Evolutionary conservation across 805 yeast genomes (phyloP).

Genomic region (Cyberlindnera mississippiensis): DNA sequence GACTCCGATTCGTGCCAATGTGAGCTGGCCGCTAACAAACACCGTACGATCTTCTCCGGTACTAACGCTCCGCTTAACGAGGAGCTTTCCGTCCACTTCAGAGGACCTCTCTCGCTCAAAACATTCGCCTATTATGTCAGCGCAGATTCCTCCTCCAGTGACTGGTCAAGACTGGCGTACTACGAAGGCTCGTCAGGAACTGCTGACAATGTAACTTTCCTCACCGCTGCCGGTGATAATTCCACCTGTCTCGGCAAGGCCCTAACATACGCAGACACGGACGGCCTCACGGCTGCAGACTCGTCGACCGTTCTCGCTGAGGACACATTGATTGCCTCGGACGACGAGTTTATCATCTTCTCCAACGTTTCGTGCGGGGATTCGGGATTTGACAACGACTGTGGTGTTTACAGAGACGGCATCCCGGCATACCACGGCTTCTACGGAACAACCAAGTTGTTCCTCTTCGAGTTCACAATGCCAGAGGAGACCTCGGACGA

Average conservation of each 20-base stretch:
- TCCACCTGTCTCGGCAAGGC: slow-evolving; percentile 69
- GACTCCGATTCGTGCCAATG: slow-evolving; percentile 42
- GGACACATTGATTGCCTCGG: slow-evolving; percentile 49
- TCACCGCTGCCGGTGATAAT: slow-evolving; percentile 57
- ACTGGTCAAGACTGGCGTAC: slow-evolving; percentile 59
- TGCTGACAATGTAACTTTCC: slow-evolving; percentile 62
- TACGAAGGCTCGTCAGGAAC: slow-evolving; percentile 47
- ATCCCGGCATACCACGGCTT: slow-evolving; percentile 75
- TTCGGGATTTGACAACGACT: slow-evolving; percentile 52
- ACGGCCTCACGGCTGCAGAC: slow-evolving; percentile 49
- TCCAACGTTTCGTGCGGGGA: slow-evolving; percentile 54
- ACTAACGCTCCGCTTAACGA: slow-evolving; percentile 61
- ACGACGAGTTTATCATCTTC: slow-evolving; percentile 56
- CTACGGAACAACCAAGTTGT: slow-evolving; percentile 64
- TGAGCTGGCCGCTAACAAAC: slow-evolving; percentile 38
- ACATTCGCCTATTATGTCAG: slow-evolving; percentile 62
- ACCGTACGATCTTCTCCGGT: slow-evolving; percentile 47
- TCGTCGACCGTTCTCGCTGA: slow-evolving; percentile 45
- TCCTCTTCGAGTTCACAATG: slow-evolving; percentile 64
- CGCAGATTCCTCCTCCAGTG: slow-evolving; percentile 33
- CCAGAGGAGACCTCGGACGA: slow-evolving; percentile 48
- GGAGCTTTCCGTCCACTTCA: slow-evolving; percentile 70
- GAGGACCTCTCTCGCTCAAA: slow-evolving; percentile 65
- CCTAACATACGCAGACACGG: slow-evolving; percentile 53
- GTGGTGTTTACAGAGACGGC: slow-evolving; percentile 74